A percentile compares a stretch with the other conserved stretches of the same genome.
Conservation (phyloP, 805 yeast species). For the Tetrapisispora namnaoensis region DNA sequence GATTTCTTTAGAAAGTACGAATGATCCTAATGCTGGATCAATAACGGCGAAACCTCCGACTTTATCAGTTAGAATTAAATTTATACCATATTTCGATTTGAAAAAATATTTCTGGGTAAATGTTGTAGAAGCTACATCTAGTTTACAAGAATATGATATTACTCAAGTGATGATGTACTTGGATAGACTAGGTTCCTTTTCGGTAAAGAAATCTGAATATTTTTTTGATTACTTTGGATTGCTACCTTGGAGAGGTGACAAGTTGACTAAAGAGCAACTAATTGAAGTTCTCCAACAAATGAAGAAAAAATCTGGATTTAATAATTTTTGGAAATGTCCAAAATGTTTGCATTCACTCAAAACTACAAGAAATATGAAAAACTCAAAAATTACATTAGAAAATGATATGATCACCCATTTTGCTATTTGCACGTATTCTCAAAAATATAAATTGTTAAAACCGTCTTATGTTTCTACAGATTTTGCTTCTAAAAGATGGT, state of each 20-base stretch:
- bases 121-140: slow-evolving; percentile 36
- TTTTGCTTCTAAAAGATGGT: slow-evolving; percentile 85
- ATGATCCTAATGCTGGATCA: too few species aligned
- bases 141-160: slow-evolving; percentile 35
- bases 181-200: slow-evolving; percentile 37
- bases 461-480: slow-evolving; percentile 68
- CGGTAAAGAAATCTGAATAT: slow-evolving; percentile 44
- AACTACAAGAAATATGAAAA: slow-evolving; percentile 35
- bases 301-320: slow-evolving; percentile 28
- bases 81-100: slow-evolving; percentile 53
- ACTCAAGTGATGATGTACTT: slow-evolving; percentile 57
- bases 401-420: slow-evolving; percentile 75
- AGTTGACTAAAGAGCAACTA: slow-evolving; percentile 36
- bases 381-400: slow-evolving; percentile 28
- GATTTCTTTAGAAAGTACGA: not conserved
- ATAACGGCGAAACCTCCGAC: slow-evolving; percentile 31
- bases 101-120: slow-evolving; percentile 63
- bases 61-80: slow-evolving; percentile 51
- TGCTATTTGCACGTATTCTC: slow-evolving; percentile 74
- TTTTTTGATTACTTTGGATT: slow-evolving; percentile 41
- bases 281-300: slow-evolving; percentile 39
- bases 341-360: slow-evolving; percentile 58
- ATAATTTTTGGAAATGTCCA: slow-evolving; percentile 64
- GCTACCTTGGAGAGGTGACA: slow-evolving; percentile 44
- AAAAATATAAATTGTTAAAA: slow-evolving; percentile 50